phyloP scores from a whole-genome alignment of 345 rosid species.

The Mallotus nudiflorus region DNA sequence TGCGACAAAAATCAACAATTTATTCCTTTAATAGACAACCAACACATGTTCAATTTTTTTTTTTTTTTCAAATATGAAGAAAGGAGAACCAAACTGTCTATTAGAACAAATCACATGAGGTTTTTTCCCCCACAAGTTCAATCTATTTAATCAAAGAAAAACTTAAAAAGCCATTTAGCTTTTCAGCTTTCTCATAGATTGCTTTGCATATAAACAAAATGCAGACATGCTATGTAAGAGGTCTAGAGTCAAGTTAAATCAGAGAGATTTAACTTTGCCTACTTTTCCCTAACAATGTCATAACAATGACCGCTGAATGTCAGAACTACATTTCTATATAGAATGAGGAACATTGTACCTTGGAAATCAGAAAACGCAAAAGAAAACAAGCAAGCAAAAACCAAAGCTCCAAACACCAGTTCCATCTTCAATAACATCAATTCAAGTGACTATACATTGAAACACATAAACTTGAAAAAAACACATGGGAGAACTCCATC shows the following conservation, averaged over 20 bases:
- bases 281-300: not conserved
- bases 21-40: no score
- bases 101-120: no score
- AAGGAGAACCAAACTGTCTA: no score
- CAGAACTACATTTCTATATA: not conserved
- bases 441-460: conserved; percentile 20
- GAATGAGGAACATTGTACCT: conserved; percentile 45
- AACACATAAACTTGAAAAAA: conserved; percentile 3
- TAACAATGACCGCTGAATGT: not conserved
- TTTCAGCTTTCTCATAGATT: not conserved
- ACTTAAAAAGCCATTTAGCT: not conserved
- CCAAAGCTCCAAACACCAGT: conserved; percentile 39
- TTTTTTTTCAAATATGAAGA: no score
- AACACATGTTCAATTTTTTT: no score
- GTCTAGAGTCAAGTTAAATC: not conserved
- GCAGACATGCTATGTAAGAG: not conserved
- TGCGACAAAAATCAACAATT: no score
- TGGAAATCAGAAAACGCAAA: conserved; percentile 62
- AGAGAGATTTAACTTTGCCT: not conserved
- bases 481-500: conserved; percentile 20
- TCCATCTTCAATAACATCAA: conserved; percentile 55
- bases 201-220: not conserved
- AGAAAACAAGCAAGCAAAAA: conserved; percentile 51
- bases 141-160: no score
- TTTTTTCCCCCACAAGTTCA: no score